Base-by-base conservation (phyloP, 108 stramenopile genomes). In the Hondaea fermentalgiana region DNA sequence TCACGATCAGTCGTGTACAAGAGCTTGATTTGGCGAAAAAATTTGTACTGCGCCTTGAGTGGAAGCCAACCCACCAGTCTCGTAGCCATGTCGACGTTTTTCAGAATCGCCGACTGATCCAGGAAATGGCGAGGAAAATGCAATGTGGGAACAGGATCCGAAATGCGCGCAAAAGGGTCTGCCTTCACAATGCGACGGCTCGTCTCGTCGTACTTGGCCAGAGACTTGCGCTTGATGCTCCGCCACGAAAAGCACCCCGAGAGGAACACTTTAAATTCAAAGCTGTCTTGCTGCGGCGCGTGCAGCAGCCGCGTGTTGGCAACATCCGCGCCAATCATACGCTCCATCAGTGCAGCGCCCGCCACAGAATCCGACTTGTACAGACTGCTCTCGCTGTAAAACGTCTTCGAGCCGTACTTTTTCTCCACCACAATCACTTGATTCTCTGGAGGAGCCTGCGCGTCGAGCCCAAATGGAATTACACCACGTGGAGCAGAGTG, bases 331-430 rank as follows among this genome's bases (percentile, higher is more conserved):
- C 76, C 76, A 23, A 83, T 25, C 45, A 83, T 53, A 16, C 51
- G 45, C 25, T 83, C 51, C 76, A 83, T 83, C 19, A 83, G 45
- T 12, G 76, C 51, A 6, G 76, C 76, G n/a, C 76, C 76, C n/a
- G 76, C 76, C 6, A 23, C 76, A 6, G 76, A 53, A 17, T 47
- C 45, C 6, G 49, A 83, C 51, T 6, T 83, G 25, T 45, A 53
- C 25, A 83, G 51, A 83, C 76, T 83, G 76, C 51, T 83, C 4
- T 83, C 76, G 51, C 76, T 83, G 51, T 83, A 83, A 35, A 83
- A 83, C 1, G 49, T 53, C 5, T 83, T 83, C 1, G 76, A 83
- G 51, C 76, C 76, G 28, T 53, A 83, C 19, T 28, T n/a, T 12
- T 83, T 83, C 76, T 83, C 49, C 10, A 83, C 49, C 17, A 83